phyloP scores from a whole-genome alignment of 2,329 filamentous ascomycete genomes.

The Ceratocystis smalleyi region DNA sequence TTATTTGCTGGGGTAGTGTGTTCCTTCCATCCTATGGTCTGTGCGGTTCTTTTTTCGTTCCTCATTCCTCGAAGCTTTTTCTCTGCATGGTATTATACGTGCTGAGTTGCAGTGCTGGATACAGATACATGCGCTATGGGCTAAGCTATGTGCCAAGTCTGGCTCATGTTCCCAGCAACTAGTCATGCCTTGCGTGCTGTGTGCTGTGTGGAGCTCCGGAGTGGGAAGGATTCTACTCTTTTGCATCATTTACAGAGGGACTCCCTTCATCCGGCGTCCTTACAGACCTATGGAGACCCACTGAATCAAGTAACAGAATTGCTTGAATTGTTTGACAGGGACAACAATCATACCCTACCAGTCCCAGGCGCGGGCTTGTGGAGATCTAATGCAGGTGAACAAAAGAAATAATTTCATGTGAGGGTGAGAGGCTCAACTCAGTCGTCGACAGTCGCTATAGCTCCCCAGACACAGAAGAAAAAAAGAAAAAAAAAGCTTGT shows the following conservation, averaged over 20 bases:
- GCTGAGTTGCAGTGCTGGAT: neutral
- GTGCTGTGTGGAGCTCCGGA: neutral
- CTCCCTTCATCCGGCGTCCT: neutral
- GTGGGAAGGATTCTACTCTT: neutral
- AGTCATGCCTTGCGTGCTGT: neutral
- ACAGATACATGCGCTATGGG: neutral
- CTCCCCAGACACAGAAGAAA: neutral
- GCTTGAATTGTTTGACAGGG: conserved; percentile 4
- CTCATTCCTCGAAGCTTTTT: neutral
- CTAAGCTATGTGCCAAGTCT: neutral
- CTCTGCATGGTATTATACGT: neutral
- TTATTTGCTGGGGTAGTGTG: conserved; percentile 2
- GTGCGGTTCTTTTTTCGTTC: conserved; percentile 2
- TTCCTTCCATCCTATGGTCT: neutral
- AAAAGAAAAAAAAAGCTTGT: too few species aligned
- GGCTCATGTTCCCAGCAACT: neutral
- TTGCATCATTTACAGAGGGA: neutral
- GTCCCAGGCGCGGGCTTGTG: neutral
- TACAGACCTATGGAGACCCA: neutral
- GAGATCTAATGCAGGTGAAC: conserved; percentile 2
- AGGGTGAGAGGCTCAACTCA: neutral
- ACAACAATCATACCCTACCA: conserved; percentile 2
- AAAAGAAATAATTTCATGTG: neutral
- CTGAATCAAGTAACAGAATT: conserved; percentile 2
- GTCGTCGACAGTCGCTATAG: neutral